Base-by-base conservation (phyloP, 495 filamentous ascomycete genomes). In the Xylaria scruposa region DNA sequence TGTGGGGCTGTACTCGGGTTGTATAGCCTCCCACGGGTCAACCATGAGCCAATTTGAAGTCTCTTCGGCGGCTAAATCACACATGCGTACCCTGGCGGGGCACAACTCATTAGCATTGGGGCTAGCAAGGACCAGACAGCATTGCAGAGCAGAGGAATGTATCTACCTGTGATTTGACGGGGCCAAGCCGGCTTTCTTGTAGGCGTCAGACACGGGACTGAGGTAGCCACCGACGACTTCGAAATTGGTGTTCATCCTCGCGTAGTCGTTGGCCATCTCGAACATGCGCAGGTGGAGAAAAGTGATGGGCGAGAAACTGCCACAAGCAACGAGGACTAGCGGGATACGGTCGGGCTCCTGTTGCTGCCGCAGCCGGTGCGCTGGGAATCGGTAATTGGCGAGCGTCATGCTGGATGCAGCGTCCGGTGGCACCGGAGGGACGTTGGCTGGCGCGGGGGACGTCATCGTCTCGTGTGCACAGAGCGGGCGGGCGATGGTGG, bases 271-370 rank as follows among this genome's bases (percentile, higher is more conserved):
- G 53, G 77, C 77, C 80, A 83, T 81, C 70, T 97, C 94, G 77
- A 97, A 97, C 94, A 97, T 95, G 78, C 94, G 93, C 66, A 97
- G 86, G 79, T 97, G 94, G 40, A 97, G 88, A 80, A 91, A 94
- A 36, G 93, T 97, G 74, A 92, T 90, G 21, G 93, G 94, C 4
- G 90, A 93, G 83, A 97, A 98, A 59, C 92, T 95, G 49, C 95
- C 95, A 80, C 95, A 97, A 46, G 94, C 93, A 51, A 98, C 92
- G 51, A 97, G 86, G 15, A 96, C 88, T 7, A 97, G 82, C 0
- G 94, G 94, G 1, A 87, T 95, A 82, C 91, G 94, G 54, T 86
- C 85, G 9, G 90, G 81, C 73, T 93, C 86, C 31, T 82, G 84
- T n/a, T 84, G 87, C 63, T 84, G 88, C 81, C 88, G 89, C 38